Percentiles rank a stretch among this genome's conserved stretches.
phyloP scores from a whole-genome alignment of 1,139 yeast genomes.

The Blastobotrys serpentis region DNA sequence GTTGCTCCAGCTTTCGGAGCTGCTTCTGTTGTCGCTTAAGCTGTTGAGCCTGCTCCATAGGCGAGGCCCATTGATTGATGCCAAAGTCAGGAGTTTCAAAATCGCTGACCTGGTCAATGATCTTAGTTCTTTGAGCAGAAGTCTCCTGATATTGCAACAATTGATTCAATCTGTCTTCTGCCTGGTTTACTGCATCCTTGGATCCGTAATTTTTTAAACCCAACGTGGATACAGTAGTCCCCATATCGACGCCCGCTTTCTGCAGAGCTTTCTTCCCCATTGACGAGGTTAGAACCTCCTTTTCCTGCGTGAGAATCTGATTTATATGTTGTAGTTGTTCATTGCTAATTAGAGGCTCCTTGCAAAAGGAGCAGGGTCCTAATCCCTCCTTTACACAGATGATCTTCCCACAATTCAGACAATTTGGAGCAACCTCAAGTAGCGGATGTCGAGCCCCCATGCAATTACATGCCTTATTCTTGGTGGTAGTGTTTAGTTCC shows the following conservation, averaged over 20 bases:
- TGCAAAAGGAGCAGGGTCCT: slow-evolving; percentile 86
- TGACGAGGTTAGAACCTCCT: slow-evolving; percentile 31
- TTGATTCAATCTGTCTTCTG: slow-evolving; percentile 65
- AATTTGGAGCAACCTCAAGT: slow-evolving; percentile 88
- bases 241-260: slow-evolving; percentile 28
- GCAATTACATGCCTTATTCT: slow-evolving; percentile 60
- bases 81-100: slow-evolving; percentile 57
- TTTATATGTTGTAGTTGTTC: slow-evolving; percentile 61
- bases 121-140: slow-evolving; percentile 84
- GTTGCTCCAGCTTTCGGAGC: slow-evolving; percentile 58
- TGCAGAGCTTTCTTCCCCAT: slow-evolving; percentile 32
- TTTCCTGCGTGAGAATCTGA: slow-evolving; percentile 38
- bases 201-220: slow-evolving; percentile 64
- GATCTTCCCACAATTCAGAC: slow-evolving; percentile 90
- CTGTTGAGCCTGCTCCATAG: slow-evolving; percentile 80
- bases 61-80: slow-evolving; percentile 77
- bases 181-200: slow-evolving; percentile 43
- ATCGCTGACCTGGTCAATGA: slow-evolving; percentile 92
- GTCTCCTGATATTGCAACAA: slow-evolving; percentile 79
- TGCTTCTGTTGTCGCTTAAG: slow-evolving; percentile 80
- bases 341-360: slow-evolving; percentile 57
- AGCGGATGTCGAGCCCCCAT: slow-evolving; percentile 73
- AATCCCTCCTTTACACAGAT: slow-evolving; percentile 86
- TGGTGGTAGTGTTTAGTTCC: slow-evolving; percentile 32
- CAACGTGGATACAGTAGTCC: slow-evolving; percentile 53